Evolutionary conservation across 2,329 filamentous ascomycete genomes (phyloP), one percentile per base, ranked within the genome.

Genomic region (Diaporthe vexans): DNA sequence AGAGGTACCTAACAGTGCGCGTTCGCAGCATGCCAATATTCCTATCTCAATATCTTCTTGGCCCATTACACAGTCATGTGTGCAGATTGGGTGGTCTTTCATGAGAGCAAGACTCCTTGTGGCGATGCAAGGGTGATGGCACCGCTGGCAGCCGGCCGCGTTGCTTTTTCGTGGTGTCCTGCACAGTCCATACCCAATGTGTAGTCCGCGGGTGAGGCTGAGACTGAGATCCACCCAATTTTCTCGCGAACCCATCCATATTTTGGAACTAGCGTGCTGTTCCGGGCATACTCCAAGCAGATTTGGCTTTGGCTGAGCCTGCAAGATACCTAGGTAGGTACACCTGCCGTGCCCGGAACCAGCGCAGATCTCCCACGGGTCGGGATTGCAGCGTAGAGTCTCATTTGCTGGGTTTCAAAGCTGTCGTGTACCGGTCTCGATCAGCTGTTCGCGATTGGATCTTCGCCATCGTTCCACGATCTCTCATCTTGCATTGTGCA

Each of bases 121-220:
- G 29, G 33, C 54, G 63, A 52, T 67, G 29, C 63, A 67, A 52
- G 46, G 46, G 46, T 67, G 63, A 52, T 67, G 46, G 46, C 19
- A 67, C 29, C 33, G 46, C 61, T 67, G 48, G 52, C 63, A 67
- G 63, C 29, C 4, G 21, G 63, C 46, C 13, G 29, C 21, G 21
- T 67, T 67, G 29, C 63, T 67, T 67, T 67, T 67, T 11, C 11
- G 21, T 52, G 46, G 21, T 26, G 13, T 52, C 21, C 21, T 67
- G 46, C 63, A 67, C 24, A 9, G 21, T 37, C 46, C 21, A 67
- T 52, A 26, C 29, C 63, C 46, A 67, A 67, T 52, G 21, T 15
- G 63, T 52, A 52, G n/a, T 21, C 63, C n/a, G 33, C 46, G 13
- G 29, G 29, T 52, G 63, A 67, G 63, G 61, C 61, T 51, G 61